Evolutionary conservation across 495 filamentous ascomycete species (phyloP).

Genomic region (Neurospora tetrasperma): DNA sequence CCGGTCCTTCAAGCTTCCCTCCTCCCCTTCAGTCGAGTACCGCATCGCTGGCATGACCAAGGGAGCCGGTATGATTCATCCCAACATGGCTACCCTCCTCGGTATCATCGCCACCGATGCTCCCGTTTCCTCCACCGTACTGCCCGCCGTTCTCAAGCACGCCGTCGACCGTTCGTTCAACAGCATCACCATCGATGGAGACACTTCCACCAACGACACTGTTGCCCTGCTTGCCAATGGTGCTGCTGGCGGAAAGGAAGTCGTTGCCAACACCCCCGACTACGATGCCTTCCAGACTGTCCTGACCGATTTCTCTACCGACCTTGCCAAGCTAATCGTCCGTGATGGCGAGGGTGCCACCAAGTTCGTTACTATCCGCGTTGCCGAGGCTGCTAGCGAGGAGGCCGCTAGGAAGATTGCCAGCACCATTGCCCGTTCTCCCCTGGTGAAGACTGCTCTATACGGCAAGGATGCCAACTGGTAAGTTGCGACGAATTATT

Average conservation of each 20-base stretch:
- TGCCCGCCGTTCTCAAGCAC: constrained; percentile 59
- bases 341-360: constrained; percentile 96
- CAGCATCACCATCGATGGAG: constrained; percentile 92
- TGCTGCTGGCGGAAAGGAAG: constrained; percentile 66
- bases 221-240: constrained; percentile 91
- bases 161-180: constrained; percentile 87
- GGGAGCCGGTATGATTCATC: constrained; percentile 98
- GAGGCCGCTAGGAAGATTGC: constrained; percentile 61
- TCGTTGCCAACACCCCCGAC: constrained; percentile 48
- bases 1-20: constrained; percentile 73
- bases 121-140: constrained; percentile 57
- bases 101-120: constrained; percentile 92
- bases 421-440: constrained; percentile 81
- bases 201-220: constrained; percentile 96
- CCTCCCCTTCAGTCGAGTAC: constrained; percentile 64
- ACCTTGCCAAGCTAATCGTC: constrained; percentile 85
- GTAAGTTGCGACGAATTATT: constrained; percentile 20
- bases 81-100: constrained; percentile 96
- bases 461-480: constrained; percentile 98
- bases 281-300: constrained; percentile 55
- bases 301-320: constrained; percentile 66
- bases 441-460: constrained; percentile 92
- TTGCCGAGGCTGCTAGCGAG: constrained; percentile 60
- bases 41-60: constrained; percentile 92
- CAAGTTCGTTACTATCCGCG: constrained; percentile 92